Evolutionary conservation across 805 yeast genomes (phyloP).

Genomic region (Kazachstania viticola): DNA sequence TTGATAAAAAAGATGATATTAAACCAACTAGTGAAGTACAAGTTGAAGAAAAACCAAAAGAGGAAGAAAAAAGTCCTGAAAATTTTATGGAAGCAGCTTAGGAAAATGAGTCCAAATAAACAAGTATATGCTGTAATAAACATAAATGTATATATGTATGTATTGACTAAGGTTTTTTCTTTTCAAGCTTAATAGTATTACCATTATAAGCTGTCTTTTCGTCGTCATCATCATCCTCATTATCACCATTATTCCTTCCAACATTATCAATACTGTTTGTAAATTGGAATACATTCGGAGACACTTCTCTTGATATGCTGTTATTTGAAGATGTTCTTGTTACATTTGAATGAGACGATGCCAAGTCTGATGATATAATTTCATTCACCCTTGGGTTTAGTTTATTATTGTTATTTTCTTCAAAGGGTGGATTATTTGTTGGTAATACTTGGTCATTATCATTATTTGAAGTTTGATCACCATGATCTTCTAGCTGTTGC

Average conservation of each 20-base stretch:
- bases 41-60: no score
- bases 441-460: not conserved
- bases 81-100: no score
- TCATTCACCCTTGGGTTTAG: not conserved
- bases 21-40: no score
- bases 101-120: no score
- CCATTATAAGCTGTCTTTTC: conserved; percentile 46
- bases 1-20: no score
- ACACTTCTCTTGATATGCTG: conserved; percentile 19
- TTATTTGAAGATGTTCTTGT: conserved; percentile 5
- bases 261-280: no score
- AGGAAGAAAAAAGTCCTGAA: no score
- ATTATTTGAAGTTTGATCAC: conserved; percentile 15
- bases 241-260: conserved; percentile 15
- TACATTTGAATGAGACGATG: not conserved
- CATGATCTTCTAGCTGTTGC: no score
- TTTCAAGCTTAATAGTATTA: conserved; percentile 39
- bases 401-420: no score
- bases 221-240: conserved; percentile 21
- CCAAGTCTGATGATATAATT: not conserved
- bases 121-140: no score
- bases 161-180: conserved; percentile 32
- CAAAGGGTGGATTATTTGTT: no score
- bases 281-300: conserved; percentile 24
- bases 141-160: no score